Evolutionary conservation across 2,329 filamentous ascomycete species (phyloP), one percentile per base, ranked within the genome.

Genomic region (Pyricularia sp.): DNA sequence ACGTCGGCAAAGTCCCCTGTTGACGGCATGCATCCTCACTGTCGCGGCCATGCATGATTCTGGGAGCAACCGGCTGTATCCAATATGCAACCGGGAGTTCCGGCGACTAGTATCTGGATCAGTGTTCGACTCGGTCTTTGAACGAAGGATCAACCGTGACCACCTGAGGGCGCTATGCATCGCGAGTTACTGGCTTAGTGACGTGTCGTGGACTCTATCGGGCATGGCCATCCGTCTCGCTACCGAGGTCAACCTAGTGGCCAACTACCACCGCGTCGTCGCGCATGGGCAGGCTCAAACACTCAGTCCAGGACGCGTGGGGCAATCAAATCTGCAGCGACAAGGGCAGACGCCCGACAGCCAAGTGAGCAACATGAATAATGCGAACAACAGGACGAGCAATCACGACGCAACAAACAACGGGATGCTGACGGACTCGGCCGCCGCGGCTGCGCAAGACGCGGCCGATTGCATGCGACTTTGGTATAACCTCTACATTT

Each of bases 401-500:
- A 49, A 49, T 9, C 40, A 49, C 40, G 40, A 49, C 40, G 40
- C 19, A 8, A 49, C 40, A 19, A 49, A 49, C 40, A 19, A 49
- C 16, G 19, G 40, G 16, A 49, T 49, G 40, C 40, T 49, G 19
- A 49, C 40, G 16, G 40, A 49, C 40, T 62, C 60, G 31, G 60
- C 31, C 16, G 16, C 40, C 8, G 30, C 22, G 16, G 3, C 24
- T 10, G 75, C 72, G 13, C 74, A 77, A 13, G 78, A 82, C 59
- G 78, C 78, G 0, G 76, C 78, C 65, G 82, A 86, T 65, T 79
- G 80, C 44, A 78, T 84, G 4, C 77, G 85, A 24, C 72, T 87
- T 13, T 87, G 84, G 84, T 87, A 86, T 69, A 72, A 84, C 35
- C 74, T 84, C 1, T 86, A 85, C 66, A 82, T 86, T 7, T 86